A percentile compares a stretch with the other conserved stretches of the same genome.
phyloP scores from a whole-genome alignment of 441 rosid genomes.

The Dalechampia spathulata region DNA sequence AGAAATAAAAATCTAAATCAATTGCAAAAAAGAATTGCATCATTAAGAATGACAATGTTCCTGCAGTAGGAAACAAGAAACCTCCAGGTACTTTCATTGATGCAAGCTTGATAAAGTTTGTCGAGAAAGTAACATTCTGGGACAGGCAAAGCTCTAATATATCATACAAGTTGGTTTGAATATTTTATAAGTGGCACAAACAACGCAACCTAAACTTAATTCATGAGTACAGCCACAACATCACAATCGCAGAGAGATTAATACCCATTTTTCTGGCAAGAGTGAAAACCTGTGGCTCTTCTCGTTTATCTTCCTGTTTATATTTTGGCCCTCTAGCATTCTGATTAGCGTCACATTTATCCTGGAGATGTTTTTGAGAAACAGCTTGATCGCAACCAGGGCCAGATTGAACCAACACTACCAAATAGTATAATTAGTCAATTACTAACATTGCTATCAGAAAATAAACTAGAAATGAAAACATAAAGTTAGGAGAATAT shows the following conservation, averaged over 20 bases:
- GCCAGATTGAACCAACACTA: conserved; percentile 58
- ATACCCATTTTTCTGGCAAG: conserved; percentile 25
- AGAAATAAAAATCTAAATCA: no score
- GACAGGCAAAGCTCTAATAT: not conserved
- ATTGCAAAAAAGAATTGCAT: no score
- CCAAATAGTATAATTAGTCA: conserved; percentile 16
- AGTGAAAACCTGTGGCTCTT: conserved; percentile 47
- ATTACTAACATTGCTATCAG: not conserved
- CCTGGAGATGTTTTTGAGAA: conserved; percentile 68
- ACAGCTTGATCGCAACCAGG: conserved; percentile 77
- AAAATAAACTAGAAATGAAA: conserved; percentile 3
- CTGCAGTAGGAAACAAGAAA: no score
- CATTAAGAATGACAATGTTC: no score
- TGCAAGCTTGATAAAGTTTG: no score
- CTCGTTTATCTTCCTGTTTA: conserved; percentile 48
- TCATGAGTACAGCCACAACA: not conserved
- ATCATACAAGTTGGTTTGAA: not conserved
- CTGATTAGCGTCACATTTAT: conserved; percentile 42
- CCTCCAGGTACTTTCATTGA: no score
- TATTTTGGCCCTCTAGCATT: conserved; percentile 37
- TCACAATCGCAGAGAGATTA: not conserved
- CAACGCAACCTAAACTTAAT: not conserved
- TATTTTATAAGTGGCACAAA: not conserved
- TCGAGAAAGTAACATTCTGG: no score
- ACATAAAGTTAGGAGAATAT: not conserved